Conservation (phyloP, 148 eudicot species). For the Diospyros kaki region DNA sequence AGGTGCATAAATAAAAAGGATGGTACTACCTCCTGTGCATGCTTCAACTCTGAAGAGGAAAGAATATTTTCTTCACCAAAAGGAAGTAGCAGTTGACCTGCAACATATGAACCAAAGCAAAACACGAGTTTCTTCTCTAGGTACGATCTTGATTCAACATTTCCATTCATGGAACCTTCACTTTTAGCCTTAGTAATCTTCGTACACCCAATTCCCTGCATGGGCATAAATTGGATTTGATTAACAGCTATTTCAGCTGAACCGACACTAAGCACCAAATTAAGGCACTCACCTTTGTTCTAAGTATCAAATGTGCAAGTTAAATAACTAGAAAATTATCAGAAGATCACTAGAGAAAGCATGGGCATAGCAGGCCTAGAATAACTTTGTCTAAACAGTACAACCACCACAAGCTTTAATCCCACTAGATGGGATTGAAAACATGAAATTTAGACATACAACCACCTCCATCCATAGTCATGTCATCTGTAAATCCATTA, state of each 20-base stretch:
- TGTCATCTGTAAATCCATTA: too few relatives aligned
- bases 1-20: not conserved
- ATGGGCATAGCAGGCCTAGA: too few relatives aligned
- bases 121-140: constrained; percentile 88
- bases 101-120: constrained; percentile 87
- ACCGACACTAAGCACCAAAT: not conserved
- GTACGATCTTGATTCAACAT: constrained; percentile 83
- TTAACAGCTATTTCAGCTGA: not conserved
- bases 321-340: not conserved
- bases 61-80: constrained; percentile 88
- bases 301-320: not conserved
- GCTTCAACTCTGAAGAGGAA: constrained; percentile 69
- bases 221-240: not conserved
- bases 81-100: constrained; percentile 76
- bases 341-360: too few relatives aligned
- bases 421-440: too few relatives aligned
- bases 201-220: constrained; percentile 90
- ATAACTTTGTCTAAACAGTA: too few relatives aligned
- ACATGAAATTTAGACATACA: too few relatives aligned
- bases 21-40: constrained; percentile 75
- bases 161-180: constrained; percentile 59
- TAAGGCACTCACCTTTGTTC: not conserved
- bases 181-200: constrained; percentile 70
- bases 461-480: too few relatives aligned
- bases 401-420: too few relatives aligned